These are phyloP conservation scores for Funneliformis mosseae DNA, from an alignment of 192 early-diverging fungal genomes.

Conservation along the genomic window DNA sequence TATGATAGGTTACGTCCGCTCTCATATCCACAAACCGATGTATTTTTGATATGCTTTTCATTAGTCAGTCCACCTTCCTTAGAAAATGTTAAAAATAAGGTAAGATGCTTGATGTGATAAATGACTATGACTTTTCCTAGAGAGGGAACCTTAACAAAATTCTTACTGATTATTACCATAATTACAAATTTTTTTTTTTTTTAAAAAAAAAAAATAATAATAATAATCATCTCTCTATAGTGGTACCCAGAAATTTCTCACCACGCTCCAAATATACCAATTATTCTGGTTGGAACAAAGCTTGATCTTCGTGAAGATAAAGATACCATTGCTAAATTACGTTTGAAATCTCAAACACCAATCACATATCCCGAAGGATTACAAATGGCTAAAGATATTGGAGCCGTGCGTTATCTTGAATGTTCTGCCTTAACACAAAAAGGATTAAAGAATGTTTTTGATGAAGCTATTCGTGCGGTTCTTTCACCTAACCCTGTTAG, in stretches of 20 bases:
- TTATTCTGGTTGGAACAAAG: constrained; percentile 95
- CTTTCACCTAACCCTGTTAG: constrained; percentile 68
- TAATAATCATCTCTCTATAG: constrained; percentile 38
- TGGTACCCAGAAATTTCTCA: constrained; percentile 96
- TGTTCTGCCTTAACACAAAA: constrained; percentile 99
- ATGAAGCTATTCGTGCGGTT: constrained; percentile 97
- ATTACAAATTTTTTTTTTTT: background rate
- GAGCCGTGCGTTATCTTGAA: constrained; percentile 92
- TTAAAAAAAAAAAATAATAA: background rate
- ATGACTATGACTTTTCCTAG: too few relatives aligned
- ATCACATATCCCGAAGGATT: constrained; percentile 88
- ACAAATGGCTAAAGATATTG: constrained; percentile 87
- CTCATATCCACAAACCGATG: constrained; percentile 98
- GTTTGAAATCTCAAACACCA: constrained; percentile 82
- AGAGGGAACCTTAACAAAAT: too few relatives aligned
- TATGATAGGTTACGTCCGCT: constrained; percentile 97
- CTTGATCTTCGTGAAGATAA: constrained; percentile 95
- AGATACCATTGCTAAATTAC: constrained; percentile 85
- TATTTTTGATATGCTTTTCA: constrained; percentile 99
- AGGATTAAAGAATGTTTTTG: constrained; percentile 98
- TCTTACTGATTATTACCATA: too few relatives aligned
- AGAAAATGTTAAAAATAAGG: constrained; percentile 97
- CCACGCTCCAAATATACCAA: constrained; percentile 91
- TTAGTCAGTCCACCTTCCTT: constrained; percentile 94
- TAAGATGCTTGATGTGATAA: constrained; percentile 34